phyloP scores from a whole-genome alignment of 2,329 filamentous ascomycete genomes.

The Raffaelea albimanens region DNA sequence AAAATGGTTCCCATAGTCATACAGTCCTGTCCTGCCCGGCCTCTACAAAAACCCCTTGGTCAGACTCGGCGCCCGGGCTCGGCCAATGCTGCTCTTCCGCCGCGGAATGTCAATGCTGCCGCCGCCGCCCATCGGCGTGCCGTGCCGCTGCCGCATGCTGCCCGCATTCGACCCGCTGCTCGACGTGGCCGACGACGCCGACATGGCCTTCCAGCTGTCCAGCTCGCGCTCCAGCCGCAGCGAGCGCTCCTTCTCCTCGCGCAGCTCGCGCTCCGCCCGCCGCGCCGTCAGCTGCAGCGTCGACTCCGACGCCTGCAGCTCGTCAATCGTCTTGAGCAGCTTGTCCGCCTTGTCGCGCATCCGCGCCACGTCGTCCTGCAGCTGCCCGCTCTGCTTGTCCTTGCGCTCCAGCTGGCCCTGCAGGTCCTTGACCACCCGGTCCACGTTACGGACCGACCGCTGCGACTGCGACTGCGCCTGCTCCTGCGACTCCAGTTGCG shows the following conservation, averaged over 20 bases:
- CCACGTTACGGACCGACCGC: conserved; percentile 82
- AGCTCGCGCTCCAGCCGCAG: conserved; percentile 80
- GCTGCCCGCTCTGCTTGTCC: conserved; percentile 74
- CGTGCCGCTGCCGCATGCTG: conserved; percentile 17
- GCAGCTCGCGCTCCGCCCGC: conserved; percentile 79
- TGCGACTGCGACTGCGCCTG: conserved; percentile 69
- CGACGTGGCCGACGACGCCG: conserved; percentile 15
- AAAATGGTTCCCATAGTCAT: not conserved
- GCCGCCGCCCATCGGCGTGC: conserved; percentile 30
- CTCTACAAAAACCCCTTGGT: conserved; percentile 67
- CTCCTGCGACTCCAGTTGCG: conserved; percentile 76
- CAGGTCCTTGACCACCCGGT: conserved; percentile 87
- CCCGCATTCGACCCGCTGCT: conserved; percentile 32
- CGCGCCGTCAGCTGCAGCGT: conserved; percentile 71
- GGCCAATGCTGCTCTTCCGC: conserved; percentile 56
- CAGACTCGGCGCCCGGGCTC: conserved; percentile 53
- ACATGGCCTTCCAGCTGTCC: conserved; percentile 59
- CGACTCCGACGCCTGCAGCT: conserved; percentile 82
- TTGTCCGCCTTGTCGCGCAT: conserved; percentile 87
- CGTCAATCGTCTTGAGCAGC: conserved; percentile 83
- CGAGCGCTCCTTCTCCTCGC: conserved; percentile 77
- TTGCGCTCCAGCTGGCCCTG: conserved; percentile 87
- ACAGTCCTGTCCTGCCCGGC: not conserved
- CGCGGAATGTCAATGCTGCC: conserved; percentile 53
- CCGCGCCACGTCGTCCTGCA: conserved; percentile 74